phyloP scores from a whole-genome alignment of 345 rosid species.

The Melaleuca alternifolia region DNA sequence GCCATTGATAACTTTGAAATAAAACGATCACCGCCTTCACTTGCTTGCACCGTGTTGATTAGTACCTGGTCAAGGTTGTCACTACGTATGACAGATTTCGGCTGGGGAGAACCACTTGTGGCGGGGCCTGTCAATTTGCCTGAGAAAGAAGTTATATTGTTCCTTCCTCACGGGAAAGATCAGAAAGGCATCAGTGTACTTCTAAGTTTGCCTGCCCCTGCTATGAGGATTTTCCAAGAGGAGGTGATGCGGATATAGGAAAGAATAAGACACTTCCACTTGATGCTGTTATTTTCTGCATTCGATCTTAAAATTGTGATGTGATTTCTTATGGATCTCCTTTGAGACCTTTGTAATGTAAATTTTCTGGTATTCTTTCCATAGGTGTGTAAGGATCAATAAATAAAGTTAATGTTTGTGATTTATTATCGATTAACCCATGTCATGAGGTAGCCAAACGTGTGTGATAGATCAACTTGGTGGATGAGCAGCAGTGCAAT shows the following conservation, averaged over 20 bases:
- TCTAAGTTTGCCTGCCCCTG: constrained; percentile 67
- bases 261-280: neutral
- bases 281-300: neutral
- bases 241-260: constrained; percentile 15
- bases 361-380: neutral
- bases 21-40: constrained; percentile 63
- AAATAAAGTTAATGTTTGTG: neutral
- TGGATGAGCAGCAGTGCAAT: neutral
- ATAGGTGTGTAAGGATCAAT: neutral
- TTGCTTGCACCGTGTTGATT: constrained; percentile 64
- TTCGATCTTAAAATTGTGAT: neutral
- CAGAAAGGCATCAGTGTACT: constrained; percentile 69
- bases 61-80: constrained; percentile 75
- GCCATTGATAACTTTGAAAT: constrained; percentile 86
- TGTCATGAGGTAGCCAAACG: neutral
- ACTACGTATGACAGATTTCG: constrained; percentile 64
- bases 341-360: neutral
- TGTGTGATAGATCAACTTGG: neutral
- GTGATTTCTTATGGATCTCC: neutral
- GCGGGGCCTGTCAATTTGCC: constrained; percentile 82
- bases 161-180: constrained; percentile 74
- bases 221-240: constrained; percentile 54
- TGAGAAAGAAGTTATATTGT: constrained; percentile 74
- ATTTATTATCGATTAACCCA: neutral
- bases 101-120: constrained; percentile 81